Evolutionary conservation across 345 rosid genomes (phyloP).

Genomic region (Heritiera littoralis): DNA sequence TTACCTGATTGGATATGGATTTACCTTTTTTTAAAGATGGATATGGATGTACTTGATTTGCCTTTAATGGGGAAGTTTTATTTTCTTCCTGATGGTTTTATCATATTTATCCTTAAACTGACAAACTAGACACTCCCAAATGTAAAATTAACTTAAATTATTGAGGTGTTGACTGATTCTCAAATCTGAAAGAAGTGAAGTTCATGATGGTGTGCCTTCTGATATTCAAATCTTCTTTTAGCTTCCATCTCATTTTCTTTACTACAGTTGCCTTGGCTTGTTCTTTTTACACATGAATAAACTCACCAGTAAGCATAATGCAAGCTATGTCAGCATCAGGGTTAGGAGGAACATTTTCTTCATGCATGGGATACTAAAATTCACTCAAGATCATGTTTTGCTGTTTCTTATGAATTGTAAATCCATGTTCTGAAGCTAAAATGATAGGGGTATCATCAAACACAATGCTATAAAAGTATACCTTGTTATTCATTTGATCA

Average conservation of each 20-base stretch:
- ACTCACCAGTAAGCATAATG: not conserved
- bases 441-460: conserved; percentile 9
- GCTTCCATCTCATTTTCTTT: not conserved
- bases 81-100: not conserved
- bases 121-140: not conserved
- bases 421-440: conserved; percentile 6
- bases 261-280: not conserved
- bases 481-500: not conserved
- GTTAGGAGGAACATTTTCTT: not conserved
- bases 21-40: not conserved
- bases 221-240: not conserved
- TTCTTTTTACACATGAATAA: conserved; percentile 6
- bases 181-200: conserved; percentile 1
- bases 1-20: not conserved
- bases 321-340: not conserved
- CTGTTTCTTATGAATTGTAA: not conserved
- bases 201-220: not conserved
- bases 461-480: not conserved
- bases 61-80: not conserved
- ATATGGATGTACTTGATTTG: not conserved
- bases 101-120: conserved; percentile 19
- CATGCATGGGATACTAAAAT: not conserved
- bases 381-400: not conserved
- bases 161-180: conserved; percentile 5
- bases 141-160: not conserved